Percentiles rank a stretch among this genome's conserved stretches.
These are phyloP conservation scores for Yamadazyma songkhlaensis DNA, from an alignment of 1,139 yeast genomes.

Conservation along the genomic window DNA sequence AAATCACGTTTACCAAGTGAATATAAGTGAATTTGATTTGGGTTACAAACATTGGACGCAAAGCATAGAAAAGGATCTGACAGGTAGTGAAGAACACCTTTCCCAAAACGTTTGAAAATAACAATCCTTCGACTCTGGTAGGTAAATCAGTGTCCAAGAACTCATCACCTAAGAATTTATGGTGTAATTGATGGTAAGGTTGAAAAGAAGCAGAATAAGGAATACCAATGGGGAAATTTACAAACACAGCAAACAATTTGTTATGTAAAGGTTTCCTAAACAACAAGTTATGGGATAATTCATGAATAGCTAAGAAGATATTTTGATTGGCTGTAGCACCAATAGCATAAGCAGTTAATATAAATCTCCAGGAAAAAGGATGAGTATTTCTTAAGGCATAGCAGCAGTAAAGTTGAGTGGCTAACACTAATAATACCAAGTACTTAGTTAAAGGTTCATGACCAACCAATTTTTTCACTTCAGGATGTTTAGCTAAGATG, in stretches of 20 bases:
- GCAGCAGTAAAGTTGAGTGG: constrained; percentile 62
- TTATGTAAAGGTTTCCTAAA: constrained; percentile 78
- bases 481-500: constrained; percentile 74
- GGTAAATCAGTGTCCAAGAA: constrained; percentile 86
- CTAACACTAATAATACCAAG: constrained; percentile 62
- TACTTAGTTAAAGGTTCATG: constrained; percentile 85
- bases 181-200: constrained; percentile 90
- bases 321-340: constrained; percentile 90
- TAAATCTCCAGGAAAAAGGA: constrained; percentile 53
- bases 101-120: constrained; percentile 76
- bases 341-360: constrained; percentile 64
- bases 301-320: constrained; percentile 83
- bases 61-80: constrained; percentile 84
- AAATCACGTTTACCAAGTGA: constrained; percentile 65
- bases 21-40: constrained; percentile 70
- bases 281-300: constrained; percentile 80
- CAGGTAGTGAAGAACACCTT: constrained; percentile 89
- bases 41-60: constrained; percentile 85
- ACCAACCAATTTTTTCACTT: constrained; percentile 77
- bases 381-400: constrained; percentile 55
- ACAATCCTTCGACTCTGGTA: constrained; percentile 68
- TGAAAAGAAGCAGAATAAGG: constrained; percentile 91
- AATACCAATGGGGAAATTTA: constrained; percentile 83
- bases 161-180: constrained; percentile 87
- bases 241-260: constrained; percentile 70